Evolutionary conservation across 805 yeast genomes (phyloP).

Genomic region (Candida alai): DNA sequence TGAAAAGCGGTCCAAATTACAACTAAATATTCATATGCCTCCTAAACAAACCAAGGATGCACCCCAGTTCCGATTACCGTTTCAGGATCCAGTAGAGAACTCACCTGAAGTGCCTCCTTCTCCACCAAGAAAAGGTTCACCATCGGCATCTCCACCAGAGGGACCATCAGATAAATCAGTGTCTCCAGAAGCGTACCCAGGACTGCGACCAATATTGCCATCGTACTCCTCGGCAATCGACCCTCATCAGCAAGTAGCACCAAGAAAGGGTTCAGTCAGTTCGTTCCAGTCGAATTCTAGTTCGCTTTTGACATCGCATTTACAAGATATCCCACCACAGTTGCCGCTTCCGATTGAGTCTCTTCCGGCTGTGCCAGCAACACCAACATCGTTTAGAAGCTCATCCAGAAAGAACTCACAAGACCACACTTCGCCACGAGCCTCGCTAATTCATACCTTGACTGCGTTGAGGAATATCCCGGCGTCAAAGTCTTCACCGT

Average conservation of each 20-base stretch:
- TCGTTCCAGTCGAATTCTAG: constrained; percentile 18
- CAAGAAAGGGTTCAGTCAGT: constrained; percentile 18
- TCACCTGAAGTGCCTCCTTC: background rate
- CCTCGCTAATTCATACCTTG: constrained; percentile 38
- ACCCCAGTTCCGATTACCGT: constrained; percentile 66
- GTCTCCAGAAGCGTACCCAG: background rate
- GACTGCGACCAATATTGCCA: constrained; percentile 7
- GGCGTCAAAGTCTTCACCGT: constrained; percentile 33
- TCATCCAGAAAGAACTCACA: constrained; percentile 34
- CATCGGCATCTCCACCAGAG: constrained; percentile 11
- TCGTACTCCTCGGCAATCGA: constrained; percentile 18
- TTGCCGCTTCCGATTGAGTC: constrained; percentile 55
- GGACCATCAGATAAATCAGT: background rate
- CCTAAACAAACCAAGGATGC: constrained; percentile 24
- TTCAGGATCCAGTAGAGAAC: constrained; percentile 45
- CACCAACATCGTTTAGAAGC: constrained; percentile 30
- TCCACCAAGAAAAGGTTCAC: constrained; percentile 1
- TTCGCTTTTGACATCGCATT: constrained; percentile 26
- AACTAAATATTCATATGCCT: constrained; percentile 20
- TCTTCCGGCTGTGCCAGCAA: constrained; percentile 39
- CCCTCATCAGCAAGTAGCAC: constrained; percentile 18
- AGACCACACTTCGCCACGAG: constrained; percentile 37
- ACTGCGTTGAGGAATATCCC: constrained; percentile 38
- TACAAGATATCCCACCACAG: constrained; percentile 52
- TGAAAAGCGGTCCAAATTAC: constrained; percentile 13